Evolutionary conservation across 176 grass and related monocot species (phyloP).

Genomic region (Ensete glaucum): DNA sequence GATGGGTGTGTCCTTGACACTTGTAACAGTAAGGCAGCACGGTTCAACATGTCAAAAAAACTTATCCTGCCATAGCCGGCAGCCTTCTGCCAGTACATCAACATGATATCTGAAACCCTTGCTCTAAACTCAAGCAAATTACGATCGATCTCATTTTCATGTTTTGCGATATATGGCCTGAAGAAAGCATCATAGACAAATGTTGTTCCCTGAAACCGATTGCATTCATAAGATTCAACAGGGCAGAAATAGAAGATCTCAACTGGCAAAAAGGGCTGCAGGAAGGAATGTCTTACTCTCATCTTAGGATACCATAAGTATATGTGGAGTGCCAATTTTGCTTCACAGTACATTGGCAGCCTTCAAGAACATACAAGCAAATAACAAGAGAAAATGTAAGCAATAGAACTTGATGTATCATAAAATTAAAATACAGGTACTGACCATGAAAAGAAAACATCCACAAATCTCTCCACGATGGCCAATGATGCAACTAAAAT

Average conservation of each 20-base stretch:
- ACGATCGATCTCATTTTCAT: slow-evolving; percentile 58
- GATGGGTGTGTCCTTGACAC: slow-evolving; percentile 5
- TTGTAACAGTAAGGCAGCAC: slow-evolving; percentile 25
- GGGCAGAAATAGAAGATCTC: background rate
- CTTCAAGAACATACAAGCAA: slow-evolving; percentile 19
- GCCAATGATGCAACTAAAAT: slow-evolving; percentile 58
- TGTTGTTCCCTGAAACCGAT: slow-evolving; percentile 34
- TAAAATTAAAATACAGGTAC: slow-evolving; percentile 1
- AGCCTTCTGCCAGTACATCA: slow-evolving; percentile 26
- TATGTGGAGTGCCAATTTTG: slow-evolving; percentile 43
- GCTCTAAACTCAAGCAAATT: slow-evolving; percentile 34
- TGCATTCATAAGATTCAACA: background rate
- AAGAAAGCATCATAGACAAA: slow-evolving; percentile 44
- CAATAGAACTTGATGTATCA: too few species aligned
- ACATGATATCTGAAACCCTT: slow-evolving; percentile 27
- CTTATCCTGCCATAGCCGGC: slow-evolving; percentile 21
- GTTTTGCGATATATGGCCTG: slow-evolving; percentile 32
- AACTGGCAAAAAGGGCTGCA: background rate
- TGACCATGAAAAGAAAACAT: slow-evolving; percentile 48
- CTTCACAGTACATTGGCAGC: slow-evolving; percentile 69
- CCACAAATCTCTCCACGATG: slow-evolving; percentile 31
- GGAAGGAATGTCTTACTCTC: slow-evolving; percentile 11
- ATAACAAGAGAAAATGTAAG: too few species aligned
- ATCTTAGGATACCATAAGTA: slow-evolving; percentile 67
- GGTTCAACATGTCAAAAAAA: slow-evolving; percentile 17